Evolutionary conservation across 495 filamentous ascomycete genomes (phyloP).

Genomic region (Penicillium tannophilum): DNA sequence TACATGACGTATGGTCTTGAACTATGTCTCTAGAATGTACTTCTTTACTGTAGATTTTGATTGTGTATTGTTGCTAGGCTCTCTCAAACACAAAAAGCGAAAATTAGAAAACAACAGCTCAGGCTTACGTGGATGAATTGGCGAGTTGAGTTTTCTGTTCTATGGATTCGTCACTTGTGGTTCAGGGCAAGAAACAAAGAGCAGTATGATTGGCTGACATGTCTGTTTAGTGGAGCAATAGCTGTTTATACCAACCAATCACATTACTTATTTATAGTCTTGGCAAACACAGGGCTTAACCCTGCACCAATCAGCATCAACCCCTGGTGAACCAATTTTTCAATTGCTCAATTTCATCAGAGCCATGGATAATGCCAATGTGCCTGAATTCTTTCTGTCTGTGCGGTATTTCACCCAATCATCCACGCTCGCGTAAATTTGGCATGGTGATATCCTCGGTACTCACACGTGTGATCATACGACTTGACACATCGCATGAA

Average conservation of each 20-base stretch:
- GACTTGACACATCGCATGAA: no score
- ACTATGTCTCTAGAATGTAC: no score
- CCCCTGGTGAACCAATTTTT: neutral
- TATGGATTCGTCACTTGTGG: neutral
- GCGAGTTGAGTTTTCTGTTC: neutral
- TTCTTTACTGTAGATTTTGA: no score
- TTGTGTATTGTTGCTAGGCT: no score
- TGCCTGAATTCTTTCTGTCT: neutral
- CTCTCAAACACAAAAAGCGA: no score
- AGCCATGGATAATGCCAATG: neutral
- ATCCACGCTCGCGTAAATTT: no score
- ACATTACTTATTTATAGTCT: neutral
- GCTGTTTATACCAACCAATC: neutral
- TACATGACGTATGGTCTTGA: no score
- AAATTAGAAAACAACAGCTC: no score
- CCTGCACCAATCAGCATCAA: neutral
- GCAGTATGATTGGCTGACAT: neutral
- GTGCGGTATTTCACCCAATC: neutral
- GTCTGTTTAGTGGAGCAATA: neutral
- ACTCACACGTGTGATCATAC: neutral
- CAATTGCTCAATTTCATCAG: neutral
- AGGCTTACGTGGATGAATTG: no score
- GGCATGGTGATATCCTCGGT: neutral
- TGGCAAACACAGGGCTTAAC: neutral
- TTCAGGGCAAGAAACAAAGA: neutral